Base-by-base conservation (phyloP, 2,329 filamentous ascomycete species). In the Trichoderma cornu-damae region DNA sequence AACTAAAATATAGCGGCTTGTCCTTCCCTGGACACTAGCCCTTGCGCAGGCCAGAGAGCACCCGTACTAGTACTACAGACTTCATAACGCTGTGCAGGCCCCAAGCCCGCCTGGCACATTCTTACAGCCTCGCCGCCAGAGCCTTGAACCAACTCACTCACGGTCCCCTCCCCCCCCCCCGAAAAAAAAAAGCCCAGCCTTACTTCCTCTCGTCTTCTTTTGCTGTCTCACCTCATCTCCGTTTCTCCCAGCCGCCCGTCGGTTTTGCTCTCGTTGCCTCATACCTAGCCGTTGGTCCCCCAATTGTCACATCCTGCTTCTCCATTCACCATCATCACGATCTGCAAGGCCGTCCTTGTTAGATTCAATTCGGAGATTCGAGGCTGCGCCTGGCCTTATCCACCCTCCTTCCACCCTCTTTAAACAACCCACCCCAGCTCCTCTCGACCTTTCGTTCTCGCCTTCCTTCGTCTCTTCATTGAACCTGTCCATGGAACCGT, bases 401-500 rank as follows among this genome's bases (percentile, higher is more conserved):
- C 26, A 24, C 30, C 48, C n/a, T 6, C 4, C 40, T 16, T 32
- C 38, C 26, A 28, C 28, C 24, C 16, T 32, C 49, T 51, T 16
- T 16, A 22, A 8, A 22, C 44, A 22, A 20, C 16, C 37, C 38
- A 20, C 34, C 32, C 9, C 32, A 28, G 6, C 32, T 50, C 20
- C 38, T 54, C 24, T 49, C 40, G 18, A 34, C 9, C 34, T 35
- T 12, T 49, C 22, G 26, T n/a, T 12, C 26, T 46, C 44, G 14
- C 30, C 20, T 34, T 6, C 7, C 22, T 20, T 40, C 26, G 12
- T 28, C 32, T 26, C 22, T 18, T 32, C 30, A n/a, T 28, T 7
- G 26, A 48, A 30, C 30, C 38, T 14, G 58, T 66, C 67, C 64
- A 76, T 76, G 73, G 73, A 76, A 67, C 73, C 72, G 61, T 72